Evolutionary conservation across 108 stramenopile genomes (phyloP), one percentile per base, ranked within the genome.

Genomic region (Parietichytrium sp.): DNA sequence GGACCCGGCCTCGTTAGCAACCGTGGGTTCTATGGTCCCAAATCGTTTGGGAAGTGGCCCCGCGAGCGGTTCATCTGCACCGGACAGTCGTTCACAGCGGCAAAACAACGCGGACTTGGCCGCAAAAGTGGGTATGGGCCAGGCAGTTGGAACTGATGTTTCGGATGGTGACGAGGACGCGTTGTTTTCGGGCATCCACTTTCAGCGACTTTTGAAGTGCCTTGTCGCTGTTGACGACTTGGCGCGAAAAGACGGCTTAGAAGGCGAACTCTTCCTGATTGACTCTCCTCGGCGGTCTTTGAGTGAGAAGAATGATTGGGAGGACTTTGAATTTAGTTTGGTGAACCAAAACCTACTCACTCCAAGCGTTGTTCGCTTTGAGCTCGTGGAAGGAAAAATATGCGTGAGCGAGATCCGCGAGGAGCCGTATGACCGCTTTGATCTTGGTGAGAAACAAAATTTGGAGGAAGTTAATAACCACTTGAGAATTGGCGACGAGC

Each of bases 221-320:
- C 61, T 72, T 42, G 61, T 72, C 61, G 36, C 61, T 42, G 61
- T 72, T 16, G 61, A 72, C 20, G 61, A 72, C 20, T 3, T 72
- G 3, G 12, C 61, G 6, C 61, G 61, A 7, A 72, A 72, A 42
- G 61, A 72, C 20, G 61, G 61, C 13, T 42, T 72, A 16, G 61
- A 72, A 10, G 61, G 61, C 10, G 61, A 72, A 38, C 2, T 42
- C 20, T 42, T 72, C 23, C 15, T 72, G 8, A 72, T 72, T 25
- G 61, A 72, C 33, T 72, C 61, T 15, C 61, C 61, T 33, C 61
- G 61, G 8, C 61, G 61, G 1, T 33, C 61, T 6, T 25, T 72
- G 15, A 72, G 45, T 16, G 61, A 72, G 20, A 42, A 72, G 10
- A n/a, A 33, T 10, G 36, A 33, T 6, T 72, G 61, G 61, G 61